Base-by-base conservation (phyloP, 352 stramenopile genomes). In the Pythium myriotylum region DNA sequence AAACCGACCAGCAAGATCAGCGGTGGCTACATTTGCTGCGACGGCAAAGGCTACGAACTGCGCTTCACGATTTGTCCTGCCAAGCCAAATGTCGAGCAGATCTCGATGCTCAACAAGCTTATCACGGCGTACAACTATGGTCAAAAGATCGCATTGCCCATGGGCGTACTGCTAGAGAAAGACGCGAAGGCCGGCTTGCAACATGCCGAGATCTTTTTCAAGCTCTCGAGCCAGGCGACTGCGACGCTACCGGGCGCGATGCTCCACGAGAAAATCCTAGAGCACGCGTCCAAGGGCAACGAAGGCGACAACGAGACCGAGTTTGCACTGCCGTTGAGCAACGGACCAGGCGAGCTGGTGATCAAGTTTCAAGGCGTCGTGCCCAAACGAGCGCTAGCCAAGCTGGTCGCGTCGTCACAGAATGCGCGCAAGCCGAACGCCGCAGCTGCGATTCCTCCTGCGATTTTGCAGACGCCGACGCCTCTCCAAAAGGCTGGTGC, bases 1-100 rank as follows among this genome's bases (percentile, higher is more conserved):
- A 95, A 95, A 47, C 79, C 81, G 7, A 95, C 86, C 37, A 91
- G 80, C 51, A 74, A 74, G 47, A 93, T 94, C 56, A 65, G 65
- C 16, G 86, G 86, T 29, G 86, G 86, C 7, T 94, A 94, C 76
- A 88, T 94, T 68, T 94, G 86, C 82, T 94, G 82, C 59, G 86
- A 94, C 53, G 86, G 86, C 61, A 94, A 92, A 54, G 86, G 86
- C 29, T 72, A 73, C 0, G 84, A 89, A 62, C 65, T 95, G 42
- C 67, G 72, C 19, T 95, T 91, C 63, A 63, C 77, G 17, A 59
- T 95, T 39, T 81, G 70, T 52, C 86, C 86, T 0, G 66, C 67
- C 1, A 84, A 81, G 49, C 84, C 84, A n/a, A 68, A 76, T 29
- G 73, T 95, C 19, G 78, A 91, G 63, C 81, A 92, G 65, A 91